A percentile compares a stretch with the other conserved stretches of the same genome.
phyloP scores from a whole-genome alignment of 345 rosid species.

The Gossypium australe region DNA sequence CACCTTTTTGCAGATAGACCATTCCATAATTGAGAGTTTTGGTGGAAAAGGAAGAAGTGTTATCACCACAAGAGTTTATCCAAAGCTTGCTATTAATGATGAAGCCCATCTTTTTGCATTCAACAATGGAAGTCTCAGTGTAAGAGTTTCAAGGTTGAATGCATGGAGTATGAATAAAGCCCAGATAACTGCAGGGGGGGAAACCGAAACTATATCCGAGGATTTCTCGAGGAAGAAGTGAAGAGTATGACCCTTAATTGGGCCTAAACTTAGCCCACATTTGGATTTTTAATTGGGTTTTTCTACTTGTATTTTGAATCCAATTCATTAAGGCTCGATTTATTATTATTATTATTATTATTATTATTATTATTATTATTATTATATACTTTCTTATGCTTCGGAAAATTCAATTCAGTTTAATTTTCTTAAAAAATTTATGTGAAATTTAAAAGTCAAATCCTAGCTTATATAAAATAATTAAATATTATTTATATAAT shows the following conservation, averaged over 20 bases:
- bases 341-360: no score
- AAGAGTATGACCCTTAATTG: background rate
- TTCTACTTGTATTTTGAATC: no score
- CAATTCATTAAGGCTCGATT: no score
- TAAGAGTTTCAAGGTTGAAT: slow-evolving; percentile 12
- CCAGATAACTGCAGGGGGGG: slow-evolving; percentile 3
- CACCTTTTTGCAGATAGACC: slow-evolving; percentile 21
- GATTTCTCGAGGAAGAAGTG: background rate
- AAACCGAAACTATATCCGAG: background rate
- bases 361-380: no score
- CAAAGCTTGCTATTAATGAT: slow-evolving; percentile 13
- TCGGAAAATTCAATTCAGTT: no score
- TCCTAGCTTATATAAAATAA: no score
- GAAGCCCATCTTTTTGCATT: slow-evolving; percentile 11
- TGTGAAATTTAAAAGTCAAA: no score
- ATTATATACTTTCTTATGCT: no score
- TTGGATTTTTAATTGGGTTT: no score
- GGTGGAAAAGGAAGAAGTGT: slow-evolving; percentile 18
- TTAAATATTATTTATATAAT: no score
- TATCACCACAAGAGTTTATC: slow-evolving; percentile 26
- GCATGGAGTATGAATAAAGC: slow-evolving; percentile 26
- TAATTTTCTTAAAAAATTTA: no score
- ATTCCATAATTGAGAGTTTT: slow-evolving; percentile 24
- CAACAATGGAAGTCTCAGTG: slow-evolving; percentile 15
- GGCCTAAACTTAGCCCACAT: no score